Base-by-base conservation (phyloP, 805 yeast genomes). In the Novakomyces olei region DNA sequence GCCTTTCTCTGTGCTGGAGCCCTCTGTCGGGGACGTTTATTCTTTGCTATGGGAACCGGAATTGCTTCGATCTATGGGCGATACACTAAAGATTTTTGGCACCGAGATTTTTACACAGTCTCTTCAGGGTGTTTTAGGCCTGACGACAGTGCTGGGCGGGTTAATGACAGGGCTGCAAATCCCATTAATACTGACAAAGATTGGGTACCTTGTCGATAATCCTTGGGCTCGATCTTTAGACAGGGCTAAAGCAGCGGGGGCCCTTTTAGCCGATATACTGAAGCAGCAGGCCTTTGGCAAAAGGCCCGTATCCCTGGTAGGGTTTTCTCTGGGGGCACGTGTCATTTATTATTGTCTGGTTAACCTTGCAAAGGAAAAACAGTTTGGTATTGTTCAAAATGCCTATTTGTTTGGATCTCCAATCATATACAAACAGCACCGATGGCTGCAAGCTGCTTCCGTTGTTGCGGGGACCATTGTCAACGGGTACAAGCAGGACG, bases 21-120 rank as follows among this genome's bases (percentile, higher is more conserved):
- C 98, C 0, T 79, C 85, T 0, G 81, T 85, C 85, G 99, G 99
- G 12, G 99, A 88, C 49, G 55, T 88, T 42, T 78, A 75, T 44
- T 80, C 96, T 1, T 59, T 88, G 5, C 57, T 78, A 30, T 88
- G 98, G 98, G 99, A 88, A 51, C 99, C 99, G 0, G 98, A 88
- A 42, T 79, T 88, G 88, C 68, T 88, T 44, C 73, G 70, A 39
- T 76, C 92, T 35, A 80, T 78, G 67, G 99, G 99, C 48, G 95
- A 88, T 51, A 88, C 98, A 0, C 85, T 88, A 40, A 69, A 70
- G 39, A 83, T 88, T 44, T 61, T 88, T 36, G 98, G 98, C 0
- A 76, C 85, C 26, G 99, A 88, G 53, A 85, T 91, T 0, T 60
- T 91, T 34, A 69, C 92, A 0, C 88, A 85, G 42, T 79, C 94